Evolutionary conservation across 2,329 filamentous ascomycete genomes (phyloP).

Genomic region (Rhinocladiella mackenziei): DNA sequence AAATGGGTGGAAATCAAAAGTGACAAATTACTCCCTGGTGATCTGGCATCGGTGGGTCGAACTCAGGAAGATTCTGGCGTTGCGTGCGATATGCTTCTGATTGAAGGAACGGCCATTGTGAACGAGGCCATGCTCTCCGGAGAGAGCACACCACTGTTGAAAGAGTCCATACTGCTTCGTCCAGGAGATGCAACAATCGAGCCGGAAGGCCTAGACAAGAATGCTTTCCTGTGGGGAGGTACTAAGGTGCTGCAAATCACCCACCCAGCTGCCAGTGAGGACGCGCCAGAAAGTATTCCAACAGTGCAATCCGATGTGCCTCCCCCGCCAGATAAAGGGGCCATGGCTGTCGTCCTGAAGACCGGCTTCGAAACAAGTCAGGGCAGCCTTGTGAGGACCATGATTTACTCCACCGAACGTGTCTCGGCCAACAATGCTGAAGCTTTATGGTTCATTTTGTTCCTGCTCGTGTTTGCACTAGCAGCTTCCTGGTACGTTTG

Average conservation of each 20-base stretch:
- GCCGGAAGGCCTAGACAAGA: slow-evolving; percentile 90
- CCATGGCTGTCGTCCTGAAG: slow-evolving; percentile 90
- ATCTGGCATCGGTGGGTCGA: slow-evolving; percentile 84
- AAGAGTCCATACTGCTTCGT: slow-evolving; percentile 90
- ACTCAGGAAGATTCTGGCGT: slow-evolving; percentile 97
- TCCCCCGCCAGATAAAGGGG: slow-evolving; percentile 85
- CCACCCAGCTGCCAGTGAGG: slow-evolving; percentile 74
- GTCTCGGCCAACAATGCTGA: slow-evolving; percentile 98
- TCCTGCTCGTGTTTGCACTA: slow-evolving; percentile 91
- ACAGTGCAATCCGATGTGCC: slow-evolving; percentile 72
- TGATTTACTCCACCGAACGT: slow-evolving; percentile 99
- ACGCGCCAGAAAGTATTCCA: slow-evolving; percentile 54
- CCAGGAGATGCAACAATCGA: slow-evolving; percentile 77
- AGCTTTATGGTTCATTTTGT: slow-evolving; percentile 94
- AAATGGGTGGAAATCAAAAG: slow-evolving; percentile 87
- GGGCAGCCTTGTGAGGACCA: slow-evolving; percentile 92
- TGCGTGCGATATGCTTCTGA: slow-evolving; percentile 91
- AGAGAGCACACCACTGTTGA: slow-evolving; percentile 92
- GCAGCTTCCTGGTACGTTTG: slow-evolving; percentile 99
- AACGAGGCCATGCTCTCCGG: slow-evolving; percentile 99
- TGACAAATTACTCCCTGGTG: slow-evolving; percentile 87
- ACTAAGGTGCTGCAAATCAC: slow-evolving; percentile 96
- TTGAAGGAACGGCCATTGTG: slow-evolving; percentile 93
- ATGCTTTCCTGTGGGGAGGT: slow-evolving; percentile 90
- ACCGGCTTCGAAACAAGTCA: slow-evolving; percentile 99